phyloP scores from a whole-genome alignment of 176 grass and related monocot species.

The Poa annua region DNA sequence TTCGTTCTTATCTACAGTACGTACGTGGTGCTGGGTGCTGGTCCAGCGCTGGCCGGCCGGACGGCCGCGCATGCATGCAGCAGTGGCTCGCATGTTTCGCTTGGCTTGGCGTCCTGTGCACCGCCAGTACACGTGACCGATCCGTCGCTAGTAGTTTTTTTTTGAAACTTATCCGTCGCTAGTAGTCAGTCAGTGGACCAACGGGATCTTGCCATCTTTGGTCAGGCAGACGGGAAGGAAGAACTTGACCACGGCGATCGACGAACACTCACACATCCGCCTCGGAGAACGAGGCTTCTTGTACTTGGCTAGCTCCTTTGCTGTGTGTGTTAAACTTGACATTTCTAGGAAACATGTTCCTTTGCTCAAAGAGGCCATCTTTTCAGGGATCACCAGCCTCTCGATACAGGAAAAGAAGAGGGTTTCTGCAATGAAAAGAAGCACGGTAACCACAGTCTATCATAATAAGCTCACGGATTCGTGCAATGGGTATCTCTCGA shows the following conservation, averaged over 20 bases:
- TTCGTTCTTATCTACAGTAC: neutral
- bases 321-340: neutral
- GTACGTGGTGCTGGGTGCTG: conserved; percentile 46
- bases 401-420: neutral
- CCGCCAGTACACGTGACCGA: conserved; percentile 43
- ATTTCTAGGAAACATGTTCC: neutral
- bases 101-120: conserved; percentile 35
- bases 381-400: conserved; percentile 20
- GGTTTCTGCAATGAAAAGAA: conserved; percentile 20
- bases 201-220: conserved; percentile 47
- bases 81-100: conserved; percentile 39
- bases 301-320: neutral
- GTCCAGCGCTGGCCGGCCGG: conserved; percentile 36
- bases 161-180: conserved; percentile 48
- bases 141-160: conserved; percentile 41
- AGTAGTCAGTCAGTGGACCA: conserved; percentile 44
- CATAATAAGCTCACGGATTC: conserved; percentile 21
- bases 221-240: conserved; percentile 46
- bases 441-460: conserved; percentile 13
- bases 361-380: conserved; percentile 26
- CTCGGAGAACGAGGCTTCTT: conserved; percentile 6
- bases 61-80: neutral
- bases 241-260: conserved; percentile 18
- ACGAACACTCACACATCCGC: neutral
- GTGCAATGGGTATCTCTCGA: neutral